Conservation (phyloP, 352 stramenopile species). For the Blastocystis sp. region DNA sequence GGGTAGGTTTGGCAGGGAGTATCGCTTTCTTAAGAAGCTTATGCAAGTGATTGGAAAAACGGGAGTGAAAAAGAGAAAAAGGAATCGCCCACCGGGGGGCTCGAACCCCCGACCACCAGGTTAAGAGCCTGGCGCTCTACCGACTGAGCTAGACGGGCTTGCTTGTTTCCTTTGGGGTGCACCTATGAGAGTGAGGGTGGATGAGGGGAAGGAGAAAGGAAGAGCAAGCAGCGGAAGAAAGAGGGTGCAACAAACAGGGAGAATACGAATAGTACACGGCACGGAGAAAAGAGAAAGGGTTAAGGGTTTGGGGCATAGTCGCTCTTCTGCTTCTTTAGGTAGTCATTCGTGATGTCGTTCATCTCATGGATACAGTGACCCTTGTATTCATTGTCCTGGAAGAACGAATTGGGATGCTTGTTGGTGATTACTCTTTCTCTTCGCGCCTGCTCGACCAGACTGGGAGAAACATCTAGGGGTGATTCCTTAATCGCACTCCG, state of each 20-base stretch:
- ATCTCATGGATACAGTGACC: not conserved
- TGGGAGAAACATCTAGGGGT: not conserved
- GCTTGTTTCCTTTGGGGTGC: not conserved
- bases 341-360: not conserved
- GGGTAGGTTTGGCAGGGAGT: not conserved
- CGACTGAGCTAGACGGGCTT: not conserved
- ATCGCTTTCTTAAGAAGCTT: not conserved
- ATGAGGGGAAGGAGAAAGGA: too few relatives aligned
- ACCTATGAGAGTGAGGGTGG: too few relatives aligned
- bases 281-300: not conserved
- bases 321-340: not conserved
- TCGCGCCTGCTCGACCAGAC: too few relatives aligned
- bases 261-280: not conserved
- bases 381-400: not conserved
- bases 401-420: not conserved
- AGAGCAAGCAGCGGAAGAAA: too few relatives aligned
- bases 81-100: too few relatives aligned
- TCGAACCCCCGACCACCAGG: not conserved
- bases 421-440: not conserved
- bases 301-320: not conserved
- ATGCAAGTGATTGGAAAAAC: not conserved
- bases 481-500: constrained; percentile 71
- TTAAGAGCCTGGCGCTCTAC: not conserved
- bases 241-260: not conserved
- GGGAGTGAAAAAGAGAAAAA: not conserved